Evolutionary conservation across 2,329 filamentous ascomycete species (phyloP).

Genomic region (Botrytis pseudocinerea): DNA sequence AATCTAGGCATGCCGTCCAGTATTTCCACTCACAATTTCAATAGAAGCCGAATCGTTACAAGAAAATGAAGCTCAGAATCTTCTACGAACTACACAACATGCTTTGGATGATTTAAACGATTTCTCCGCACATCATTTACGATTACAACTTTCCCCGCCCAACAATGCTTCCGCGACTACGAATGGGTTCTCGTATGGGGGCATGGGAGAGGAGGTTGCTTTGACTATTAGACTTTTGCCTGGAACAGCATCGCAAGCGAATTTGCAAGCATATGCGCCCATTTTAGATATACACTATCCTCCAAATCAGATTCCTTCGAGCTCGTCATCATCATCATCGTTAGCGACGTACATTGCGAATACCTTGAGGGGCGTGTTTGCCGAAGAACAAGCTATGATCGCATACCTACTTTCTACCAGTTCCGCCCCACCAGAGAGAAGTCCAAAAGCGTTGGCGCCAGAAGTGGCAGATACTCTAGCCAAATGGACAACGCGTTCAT

Average conservation of each 20-base stretch:
- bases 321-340: constrained; percentile 68
- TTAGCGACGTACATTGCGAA: constrained; percentile 76
- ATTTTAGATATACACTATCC: constrained; percentile 78
- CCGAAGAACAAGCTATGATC: constrained; percentile 86
- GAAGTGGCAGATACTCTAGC: constrained; percentile 57
- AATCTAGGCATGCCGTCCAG: constrained; percentile 75
- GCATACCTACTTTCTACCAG: constrained; percentile 68
- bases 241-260: constrained; percentile 58
- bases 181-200: constrained; percentile 39
- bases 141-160: constrained; percentile 61
- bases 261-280: constrained; percentile 68
- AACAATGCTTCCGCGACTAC: constrained; percentile 30
- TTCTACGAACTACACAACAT: constrained; percentile 80
- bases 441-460: constrained; percentile 50
- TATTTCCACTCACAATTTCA: constrained; percentile 82
- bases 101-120: constrained; percentile 84
- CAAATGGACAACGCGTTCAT: constrained; percentile 76
- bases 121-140: constrained; percentile 80
- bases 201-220: constrained; percentile 54
- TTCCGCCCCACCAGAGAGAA: constrained; percentile 51
- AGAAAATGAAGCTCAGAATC: constrained; percentile 66
- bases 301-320: constrained; percentile 66
- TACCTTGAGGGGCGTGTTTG: constrained; percentile 75
- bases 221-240: constrained; percentile 71
- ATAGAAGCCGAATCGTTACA: constrained; percentile 69